A percentile compares a stretch with the other conserved stretches of the same genome.
Evolutionary conservation across 805 yeast genomes (phyloP).

Genomic region (Ascoidea asiatica): DNA sequence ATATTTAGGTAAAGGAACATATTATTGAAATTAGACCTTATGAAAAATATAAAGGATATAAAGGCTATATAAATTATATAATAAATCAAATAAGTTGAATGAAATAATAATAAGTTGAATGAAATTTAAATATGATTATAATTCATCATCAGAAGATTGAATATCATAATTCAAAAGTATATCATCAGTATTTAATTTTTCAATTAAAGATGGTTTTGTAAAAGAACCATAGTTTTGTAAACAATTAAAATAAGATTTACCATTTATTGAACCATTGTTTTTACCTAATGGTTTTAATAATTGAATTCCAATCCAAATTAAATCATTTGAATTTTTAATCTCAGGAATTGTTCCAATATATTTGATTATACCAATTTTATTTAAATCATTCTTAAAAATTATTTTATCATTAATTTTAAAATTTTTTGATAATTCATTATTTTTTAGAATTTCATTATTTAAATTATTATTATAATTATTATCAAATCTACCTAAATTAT

Average conservation of each 20-base stretch:
- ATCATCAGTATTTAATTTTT: too few species aligned
- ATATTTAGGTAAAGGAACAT: background rate
- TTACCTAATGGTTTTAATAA: conserved; percentile 82
- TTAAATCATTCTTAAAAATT: conserved; percentile 29
- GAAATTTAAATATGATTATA: too few species aligned
- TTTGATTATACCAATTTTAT: conserved; percentile 56
- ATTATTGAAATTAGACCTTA: too few species aligned
- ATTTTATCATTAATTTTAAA: conserved; percentile 14
- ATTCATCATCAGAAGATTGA: too few species aligned
- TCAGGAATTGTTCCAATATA: conserved; percentile 58
- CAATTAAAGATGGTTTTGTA: too few species aligned
- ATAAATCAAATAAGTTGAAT: too few species aligned
- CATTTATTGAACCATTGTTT: conserved; percentile 67
- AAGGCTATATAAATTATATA: too few species aligned
- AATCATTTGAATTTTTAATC: conserved; percentile 32
- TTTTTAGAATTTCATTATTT: conserved; percentile 11
- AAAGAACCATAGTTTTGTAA: conserved; percentile 50
- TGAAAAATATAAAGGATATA: too few species aligned
- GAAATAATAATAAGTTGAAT: too few species aligned
- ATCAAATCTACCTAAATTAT: conserved; percentile 61
- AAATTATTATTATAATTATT: conserved; percentile 27
- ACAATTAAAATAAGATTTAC: conserved; percentile 44
- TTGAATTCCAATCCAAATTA: conserved; percentile 71
- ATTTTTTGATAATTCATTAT: conserved; percentile 17
- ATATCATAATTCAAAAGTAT: too few species aligned